Evolutionary conservation across 306 rosid genomes (phyloP).

Genomic region (Styphnolobium japonicum): DNA sequence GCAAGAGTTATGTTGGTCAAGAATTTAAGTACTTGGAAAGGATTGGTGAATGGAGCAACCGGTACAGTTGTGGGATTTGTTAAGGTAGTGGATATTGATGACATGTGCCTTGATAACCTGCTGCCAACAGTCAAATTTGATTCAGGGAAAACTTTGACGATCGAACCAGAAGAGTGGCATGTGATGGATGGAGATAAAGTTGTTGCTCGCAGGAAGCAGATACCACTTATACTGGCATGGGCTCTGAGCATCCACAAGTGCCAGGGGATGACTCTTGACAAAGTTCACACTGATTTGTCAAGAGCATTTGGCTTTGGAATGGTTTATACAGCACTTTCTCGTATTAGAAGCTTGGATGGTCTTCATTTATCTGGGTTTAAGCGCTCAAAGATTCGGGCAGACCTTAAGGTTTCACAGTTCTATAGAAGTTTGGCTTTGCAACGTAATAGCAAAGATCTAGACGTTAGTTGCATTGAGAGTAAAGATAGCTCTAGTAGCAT

Average conservation of each 20-base stretch:
- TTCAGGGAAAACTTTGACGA: conserved; percentile 27
- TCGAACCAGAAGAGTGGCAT: conserved; percentile 40
- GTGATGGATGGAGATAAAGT: conserved; percentile 33
- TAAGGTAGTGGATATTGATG: not conserved
- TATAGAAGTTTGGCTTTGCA: conserved; percentile 26
- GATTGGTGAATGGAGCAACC: conserved; percentile 58
- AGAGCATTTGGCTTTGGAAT: conserved; percentile 53
- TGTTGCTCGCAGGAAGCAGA: conserved; percentile 50
- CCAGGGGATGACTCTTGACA: conserved; percentile 61
- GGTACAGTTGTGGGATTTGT: conserved; percentile 44
- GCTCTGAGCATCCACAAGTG: conserved; percentile 62
- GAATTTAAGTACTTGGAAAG: conserved; percentile 36
- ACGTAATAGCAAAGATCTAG: not conserved
- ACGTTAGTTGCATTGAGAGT: conserved; percentile 3
- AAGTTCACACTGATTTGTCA: conserved; percentile 39
- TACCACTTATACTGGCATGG: conserved; percentile 60
- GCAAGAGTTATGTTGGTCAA: conserved; percentile 65
- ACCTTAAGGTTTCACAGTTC: conserved; percentile 43
- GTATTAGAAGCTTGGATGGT: conserved; percentile 46
- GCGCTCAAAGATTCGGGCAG: conserved; percentile 36
- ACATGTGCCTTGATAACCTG: conserved; percentile 16
- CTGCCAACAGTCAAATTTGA: conserved; percentile 52
- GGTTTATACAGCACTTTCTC: conserved; percentile 55
- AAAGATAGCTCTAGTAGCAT: not conserved
- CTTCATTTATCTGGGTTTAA: conserved; percentile 44